Evolutionary conservation across 805 yeast species (phyloP).

Genomic region (Metschnikowia cubensis): DNA sequence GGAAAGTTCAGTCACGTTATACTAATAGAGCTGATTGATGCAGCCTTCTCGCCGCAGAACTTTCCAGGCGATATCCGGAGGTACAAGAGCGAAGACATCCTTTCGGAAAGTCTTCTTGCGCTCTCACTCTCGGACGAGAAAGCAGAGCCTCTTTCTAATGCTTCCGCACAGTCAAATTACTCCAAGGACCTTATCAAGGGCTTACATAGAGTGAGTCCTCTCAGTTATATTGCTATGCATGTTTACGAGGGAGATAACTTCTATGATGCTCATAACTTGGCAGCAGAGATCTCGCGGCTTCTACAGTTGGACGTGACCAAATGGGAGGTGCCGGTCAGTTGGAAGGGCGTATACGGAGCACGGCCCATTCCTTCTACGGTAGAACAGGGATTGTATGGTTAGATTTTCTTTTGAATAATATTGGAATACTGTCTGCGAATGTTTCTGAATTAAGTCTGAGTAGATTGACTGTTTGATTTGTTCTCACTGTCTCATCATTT

Average conservation of each 20-base stretch:
- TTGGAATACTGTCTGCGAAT: background rate
- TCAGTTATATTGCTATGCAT: constrained; percentile 48
- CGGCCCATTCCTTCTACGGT: constrained; percentile 61
- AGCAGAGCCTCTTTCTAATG: constrained; percentile 3
- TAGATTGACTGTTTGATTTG: background rate
- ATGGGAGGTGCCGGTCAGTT: constrained; percentile 65
- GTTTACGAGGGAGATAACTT: constrained; percentile 92
- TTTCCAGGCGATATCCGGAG: constrained; percentile 23
- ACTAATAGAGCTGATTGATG: constrained; percentile 69
- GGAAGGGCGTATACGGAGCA: constrained; percentile 84
- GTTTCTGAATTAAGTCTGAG: background rate
- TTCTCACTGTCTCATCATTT: background rate
- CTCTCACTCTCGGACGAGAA: constrained; percentile 20
- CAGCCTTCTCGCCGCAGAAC: constrained; percentile 41
- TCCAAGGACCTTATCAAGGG: constrained; percentile 12
- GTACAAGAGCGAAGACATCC: constrained; percentile 24
- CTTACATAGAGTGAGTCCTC: constrained; percentile 14
- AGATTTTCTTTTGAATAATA: background rate
- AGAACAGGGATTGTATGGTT: constrained; percentile 76
- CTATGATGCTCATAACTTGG: constrained; percentile 57
- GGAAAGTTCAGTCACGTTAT: constrained; percentile 44
- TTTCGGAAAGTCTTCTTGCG: constrained; percentile 28
- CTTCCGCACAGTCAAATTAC: constrained; percentile 14
- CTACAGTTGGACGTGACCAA: constrained; percentile 18
- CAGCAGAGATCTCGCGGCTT: constrained; percentile 31